These are phyloP conservation scores for Cylindricascospora bacillispora DNA, from an alignment of 1,139 yeast genomes.

Conservation along the genomic window DNA sequence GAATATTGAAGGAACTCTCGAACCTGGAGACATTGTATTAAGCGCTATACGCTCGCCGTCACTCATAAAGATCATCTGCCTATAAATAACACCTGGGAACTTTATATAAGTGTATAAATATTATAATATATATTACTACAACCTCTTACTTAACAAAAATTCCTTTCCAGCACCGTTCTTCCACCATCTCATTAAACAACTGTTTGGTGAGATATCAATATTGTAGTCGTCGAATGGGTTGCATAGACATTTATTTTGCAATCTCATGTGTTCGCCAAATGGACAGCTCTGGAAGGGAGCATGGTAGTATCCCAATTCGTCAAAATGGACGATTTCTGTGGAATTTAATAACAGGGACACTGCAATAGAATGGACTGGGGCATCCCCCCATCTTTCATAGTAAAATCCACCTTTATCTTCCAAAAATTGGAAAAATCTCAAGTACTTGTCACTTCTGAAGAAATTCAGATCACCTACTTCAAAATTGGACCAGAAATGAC, in stretches of 20 bases:
- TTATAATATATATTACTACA: too few species aligned
- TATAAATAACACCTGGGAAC: too few species aligned
- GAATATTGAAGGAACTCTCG: constrained; percentile 73
- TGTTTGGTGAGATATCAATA: constrained; percentile 45
- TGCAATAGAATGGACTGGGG: constrained; percentile 86
- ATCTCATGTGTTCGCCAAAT: constrained; percentile 32
- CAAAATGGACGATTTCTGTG: constrained; percentile 66
- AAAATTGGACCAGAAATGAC: constrained; percentile 94
- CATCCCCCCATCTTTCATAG: constrained; percentile 97
- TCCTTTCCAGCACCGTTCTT: constrained; percentile 39
- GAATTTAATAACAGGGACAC: constrained; percentile 36
- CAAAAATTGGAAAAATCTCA: constrained; percentile 53
- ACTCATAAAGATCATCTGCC: too few species aligned
- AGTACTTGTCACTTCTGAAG: constrained; percentile 60
- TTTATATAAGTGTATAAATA: too few species aligned
- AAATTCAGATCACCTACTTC: constrained; percentile 77
- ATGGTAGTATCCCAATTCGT: constrained; percentile 78
- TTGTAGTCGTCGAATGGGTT: constrained; percentile 29
- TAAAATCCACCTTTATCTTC: constrained; percentile 75
- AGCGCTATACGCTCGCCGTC: too few species aligned
- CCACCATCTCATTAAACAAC: constrained; percentile 82
- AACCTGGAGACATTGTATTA: constrained; percentile 41
- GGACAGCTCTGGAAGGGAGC: constrained; percentile 77
- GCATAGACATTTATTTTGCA: constrained; percentile 59
- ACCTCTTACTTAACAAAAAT: constrained; percentile 12